A percentile compares a stretch with the other conserved stretches of the same genome.
These are phyloP conservation scores for Testicularia cyperi DNA, from an alignment of 1,284 basidiomycete genomes.

Conservation along the genomic window DNA sequence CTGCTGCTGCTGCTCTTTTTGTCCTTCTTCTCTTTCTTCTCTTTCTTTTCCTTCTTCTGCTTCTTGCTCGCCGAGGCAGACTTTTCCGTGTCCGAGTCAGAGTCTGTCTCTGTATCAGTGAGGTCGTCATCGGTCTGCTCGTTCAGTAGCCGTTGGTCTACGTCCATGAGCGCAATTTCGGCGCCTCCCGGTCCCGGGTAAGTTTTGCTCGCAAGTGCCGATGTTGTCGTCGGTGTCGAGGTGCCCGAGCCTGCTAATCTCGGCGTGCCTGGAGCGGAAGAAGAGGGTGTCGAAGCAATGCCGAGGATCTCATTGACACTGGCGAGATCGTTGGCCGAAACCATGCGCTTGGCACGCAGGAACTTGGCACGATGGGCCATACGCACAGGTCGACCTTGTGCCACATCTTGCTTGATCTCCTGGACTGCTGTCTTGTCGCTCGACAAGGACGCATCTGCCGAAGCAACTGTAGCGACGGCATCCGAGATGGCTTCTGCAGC, in stretches of 20 bases:
- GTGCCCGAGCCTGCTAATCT: conserved; percentile 18
- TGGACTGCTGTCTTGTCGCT: conserved; percentile 14
- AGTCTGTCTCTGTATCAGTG: background rate
- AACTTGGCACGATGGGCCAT: conserved; percentile 53
- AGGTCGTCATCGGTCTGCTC: conserved; percentile 5
- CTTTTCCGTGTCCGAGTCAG: conserved; percentile 2
- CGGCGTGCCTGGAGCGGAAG: conserved; percentile 29
- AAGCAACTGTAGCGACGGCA: conserved; percentile 10
- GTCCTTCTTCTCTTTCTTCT: conserved; percentile 5
- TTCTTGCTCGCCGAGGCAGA: background rate
- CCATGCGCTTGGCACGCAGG: conserved; percentile 54
- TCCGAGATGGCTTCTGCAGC: background rate
- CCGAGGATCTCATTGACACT: conserved; percentile 58
- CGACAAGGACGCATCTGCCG: conserved; percentile 7
- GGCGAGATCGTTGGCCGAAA: conserved; percentile 34
- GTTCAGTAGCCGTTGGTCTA: conserved; percentile 18
- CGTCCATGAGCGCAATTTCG: conserved; percentile 32
- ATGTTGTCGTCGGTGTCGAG: conserved; percentile 13
- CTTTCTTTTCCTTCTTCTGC: conserved; percentile 6
- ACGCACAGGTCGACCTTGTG: conserved; percentile 14
- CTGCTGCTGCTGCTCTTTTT: conserved; percentile 11
- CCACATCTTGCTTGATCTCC: conserved; percentile 29
- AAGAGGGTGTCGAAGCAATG: conserved; percentile 37
- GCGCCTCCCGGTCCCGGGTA: conserved; percentile 35
- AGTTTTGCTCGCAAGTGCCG: conserved; percentile 7